Evolutionary conservation across 2,329 filamentous ascomycete species (phyloP).

Genomic region (Aureobasidium namibiae): DNA sequence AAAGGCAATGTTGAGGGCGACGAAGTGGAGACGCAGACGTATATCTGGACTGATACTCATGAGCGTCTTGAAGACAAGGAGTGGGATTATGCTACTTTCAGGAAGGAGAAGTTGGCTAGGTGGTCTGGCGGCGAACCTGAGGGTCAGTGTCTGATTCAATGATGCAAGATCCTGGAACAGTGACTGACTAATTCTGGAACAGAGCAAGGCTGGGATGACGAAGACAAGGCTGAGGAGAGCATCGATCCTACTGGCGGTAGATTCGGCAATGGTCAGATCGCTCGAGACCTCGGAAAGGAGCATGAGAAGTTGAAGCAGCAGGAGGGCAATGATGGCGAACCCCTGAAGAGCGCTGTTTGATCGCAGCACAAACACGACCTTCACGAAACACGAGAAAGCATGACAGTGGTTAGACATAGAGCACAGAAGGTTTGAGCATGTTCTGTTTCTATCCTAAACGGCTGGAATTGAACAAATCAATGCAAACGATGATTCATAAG

Average conservation of each 20-base stretch:
- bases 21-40: constrained; percentile 38
- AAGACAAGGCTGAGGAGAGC: constrained; percentile 31
- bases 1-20: constrained; percentile 29
- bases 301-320: constrained; percentile 16
- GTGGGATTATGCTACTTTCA: constrained; percentile 85
- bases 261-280: constrained; percentile 33
- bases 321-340: constrained; percentile 15
- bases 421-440: too few species aligned
- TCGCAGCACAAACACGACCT: background rate
- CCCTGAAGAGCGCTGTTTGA: constrained; percentile 27
- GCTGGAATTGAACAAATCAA: too few species aligned
- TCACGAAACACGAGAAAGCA: background rate
- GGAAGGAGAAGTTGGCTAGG: constrained; percentile 59
- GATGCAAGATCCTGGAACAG: background rate
- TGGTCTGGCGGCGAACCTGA: constrained; percentile 45
- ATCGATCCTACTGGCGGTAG: constrained; percentile 32
- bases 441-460: too few species aligned
- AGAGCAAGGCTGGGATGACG: constrained; percentile 23
- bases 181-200: background rate
- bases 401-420: too few species aligned
- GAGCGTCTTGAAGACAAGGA: constrained; percentile 59
- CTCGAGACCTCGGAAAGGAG: constrained; percentile 27
- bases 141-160: background rate
- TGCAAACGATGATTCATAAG: too few species aligned
- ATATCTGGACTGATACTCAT: constrained; percentile 43